Conservation (phyloP, 805 yeast species). For the Wickerhamiella azyma region DNA sequence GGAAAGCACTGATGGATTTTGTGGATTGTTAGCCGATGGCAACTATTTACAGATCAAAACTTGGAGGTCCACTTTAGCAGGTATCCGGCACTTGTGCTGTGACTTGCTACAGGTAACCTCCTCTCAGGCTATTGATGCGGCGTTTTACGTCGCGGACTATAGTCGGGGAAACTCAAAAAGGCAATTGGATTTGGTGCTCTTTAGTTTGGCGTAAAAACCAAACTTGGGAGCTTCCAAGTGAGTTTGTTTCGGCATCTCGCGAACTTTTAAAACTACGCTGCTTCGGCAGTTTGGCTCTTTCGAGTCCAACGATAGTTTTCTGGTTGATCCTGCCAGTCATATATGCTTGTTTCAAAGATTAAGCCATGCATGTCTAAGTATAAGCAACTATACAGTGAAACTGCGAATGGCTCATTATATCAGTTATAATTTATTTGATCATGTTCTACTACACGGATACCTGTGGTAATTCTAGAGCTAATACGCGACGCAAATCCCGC, state of each 20-base stretch:
- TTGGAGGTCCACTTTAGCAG: constrained; percentile 15
- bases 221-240: too few species aligned
- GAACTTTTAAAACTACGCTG: constrained; percentile 10
- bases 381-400: constrained; percentile 24
- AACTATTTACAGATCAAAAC: constrained; percentile 16
- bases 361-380: constrained; percentile 39
- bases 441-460: constrained; percentile 36
- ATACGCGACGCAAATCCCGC: constrained; percentile 34
- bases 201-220: too few species aligned
- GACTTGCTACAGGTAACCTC: constrained; percentile 15
- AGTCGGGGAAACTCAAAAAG: constrained; percentile 18
- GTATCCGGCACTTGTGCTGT: constrained; percentile 17
- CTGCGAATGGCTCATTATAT: constrained; percentile 39
- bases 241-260: neutral
- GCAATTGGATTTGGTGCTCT: constrained; percentile 8
- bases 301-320: constrained; percentile 24
- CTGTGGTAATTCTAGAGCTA: constrained; percentile 35
- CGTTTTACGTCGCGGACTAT: constrained; percentile 12
- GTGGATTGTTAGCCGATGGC: constrained; percentile 24
- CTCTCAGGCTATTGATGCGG: constrained; percentile 14
- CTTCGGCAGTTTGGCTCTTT: neutral
- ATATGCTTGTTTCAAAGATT: constrained; percentile 41
- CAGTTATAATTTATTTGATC: constrained; percentile 38
- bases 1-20: constrained; percentile 18
- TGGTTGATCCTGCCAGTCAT: constrained; percentile 41